A percentile compares a stretch with the other conserved stretches of the same genome.
Evolutionary conservation across 1,284 basidiomycete species (phyloP).

Genomic region (Irpex rosettiformis): DNA sequence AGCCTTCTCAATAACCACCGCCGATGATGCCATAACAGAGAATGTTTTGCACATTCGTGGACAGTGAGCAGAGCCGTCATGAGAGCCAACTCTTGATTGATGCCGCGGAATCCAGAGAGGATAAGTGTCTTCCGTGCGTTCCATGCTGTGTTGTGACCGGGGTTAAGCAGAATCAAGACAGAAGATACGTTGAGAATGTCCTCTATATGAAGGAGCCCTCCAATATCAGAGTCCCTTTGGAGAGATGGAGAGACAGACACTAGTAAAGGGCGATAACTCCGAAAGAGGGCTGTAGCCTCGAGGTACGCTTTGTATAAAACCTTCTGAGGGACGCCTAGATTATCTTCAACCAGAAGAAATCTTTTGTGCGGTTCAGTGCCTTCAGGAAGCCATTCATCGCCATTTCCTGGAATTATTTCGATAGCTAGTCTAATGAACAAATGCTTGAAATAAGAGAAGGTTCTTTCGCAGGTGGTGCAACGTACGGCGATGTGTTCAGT

Average conservation of each 20-base stretch:
- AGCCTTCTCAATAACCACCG: slow-evolving; percentile 49
- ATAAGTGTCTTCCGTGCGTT: slow-evolving; percentile 56
- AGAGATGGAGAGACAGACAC: too few species aligned
- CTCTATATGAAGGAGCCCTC: neutral
- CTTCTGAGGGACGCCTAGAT: slow-evolving; percentile 65
- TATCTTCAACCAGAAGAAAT: slow-evolving; percentile 51
- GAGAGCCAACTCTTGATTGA: slow-evolving; percentile 44
- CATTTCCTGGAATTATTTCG: slow-evolving; percentile 20
- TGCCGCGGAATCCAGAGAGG: slow-evolving; percentile 29
- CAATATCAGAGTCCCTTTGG: too few species aligned
- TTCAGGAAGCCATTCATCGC: slow-evolving; percentile 13
- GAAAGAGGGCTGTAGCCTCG: slow-evolving; percentile 36
- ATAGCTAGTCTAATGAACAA: slow-evolving; percentile 9
- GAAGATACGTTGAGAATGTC: slow-evolving; percentile 34
- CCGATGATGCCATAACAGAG: slow-evolving; percentile 64
- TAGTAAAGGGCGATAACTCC: neutral
- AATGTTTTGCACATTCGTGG: slow-evolving; percentile 56
- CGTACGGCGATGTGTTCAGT: slow-evolving; percentile 4
- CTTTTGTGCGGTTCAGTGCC: neutral
- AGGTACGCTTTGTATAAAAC: slow-evolving; percentile 50
- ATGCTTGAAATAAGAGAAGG: neutral
- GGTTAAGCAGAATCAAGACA: slow-evolving; percentile 58
- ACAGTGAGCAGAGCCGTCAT: slow-evolving; percentile 45
- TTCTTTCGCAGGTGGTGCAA: neutral
- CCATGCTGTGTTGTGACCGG: slow-evolving; percentile 62